A percentile compares a stretch with the other conserved stretches of the same genome.
Conservation (phyloP, 2,329 filamentous ascomycete species). For the Capronia epimyces region DNA sequence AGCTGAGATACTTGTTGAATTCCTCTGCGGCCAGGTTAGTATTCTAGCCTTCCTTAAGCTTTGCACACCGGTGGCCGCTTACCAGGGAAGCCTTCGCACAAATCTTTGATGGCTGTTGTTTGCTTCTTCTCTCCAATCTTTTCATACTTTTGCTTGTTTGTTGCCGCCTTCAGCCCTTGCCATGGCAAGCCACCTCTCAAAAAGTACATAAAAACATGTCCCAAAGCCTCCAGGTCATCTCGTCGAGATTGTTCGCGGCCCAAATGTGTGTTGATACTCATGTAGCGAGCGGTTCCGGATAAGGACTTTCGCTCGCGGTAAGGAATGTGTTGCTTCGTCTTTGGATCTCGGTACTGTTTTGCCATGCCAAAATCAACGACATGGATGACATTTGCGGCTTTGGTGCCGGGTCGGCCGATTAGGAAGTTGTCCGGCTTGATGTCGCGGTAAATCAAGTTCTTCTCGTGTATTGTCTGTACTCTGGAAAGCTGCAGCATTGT, state of each 20-base stretch:
- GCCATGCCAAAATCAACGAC: conserved; percentile 99
- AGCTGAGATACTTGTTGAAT: conserved; percentile 95
- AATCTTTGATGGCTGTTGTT: conserved; percentile 91
- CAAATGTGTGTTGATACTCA: conserved; percentile 99
- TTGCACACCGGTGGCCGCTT: conserved; percentile 29
- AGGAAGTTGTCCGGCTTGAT: conserved; percentile 99
- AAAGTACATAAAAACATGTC: conserved; percentile 67
- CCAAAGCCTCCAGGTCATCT: conserved; percentile 85
- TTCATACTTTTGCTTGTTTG: conserved; percentile 96
- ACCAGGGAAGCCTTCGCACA: conserved; percentile 89
- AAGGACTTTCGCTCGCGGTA: conserved; percentile 95
- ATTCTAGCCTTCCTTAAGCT: neutral
- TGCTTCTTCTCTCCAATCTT: conserved; percentile 99
- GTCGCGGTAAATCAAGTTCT: conserved; percentile 97
- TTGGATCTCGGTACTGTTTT: conserved; percentile 97
- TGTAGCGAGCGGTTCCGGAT: conserved; percentile 93
- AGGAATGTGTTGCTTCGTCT: conserved; percentile 98
- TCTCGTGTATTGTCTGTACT: conserved; percentile 93
- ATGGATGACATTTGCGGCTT: conserved; percentile 95
- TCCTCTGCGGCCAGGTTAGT: conserved; percentile 58
- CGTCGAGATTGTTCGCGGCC: conserved; percentile 92
- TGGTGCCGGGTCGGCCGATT: conserved; percentile 84
- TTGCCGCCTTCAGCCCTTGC: conserved; percentile 64
- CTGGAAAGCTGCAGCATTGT: conserved; percentile 62
- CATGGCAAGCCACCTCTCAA: conserved; percentile 60